A percentile compares a stretch with the other conserved stretches of the same genome.
phyloP scores from a whole-genome alignment of 2,329 filamentous ascomycete species.

The Ceratocystis eucalypticola region DNA sequence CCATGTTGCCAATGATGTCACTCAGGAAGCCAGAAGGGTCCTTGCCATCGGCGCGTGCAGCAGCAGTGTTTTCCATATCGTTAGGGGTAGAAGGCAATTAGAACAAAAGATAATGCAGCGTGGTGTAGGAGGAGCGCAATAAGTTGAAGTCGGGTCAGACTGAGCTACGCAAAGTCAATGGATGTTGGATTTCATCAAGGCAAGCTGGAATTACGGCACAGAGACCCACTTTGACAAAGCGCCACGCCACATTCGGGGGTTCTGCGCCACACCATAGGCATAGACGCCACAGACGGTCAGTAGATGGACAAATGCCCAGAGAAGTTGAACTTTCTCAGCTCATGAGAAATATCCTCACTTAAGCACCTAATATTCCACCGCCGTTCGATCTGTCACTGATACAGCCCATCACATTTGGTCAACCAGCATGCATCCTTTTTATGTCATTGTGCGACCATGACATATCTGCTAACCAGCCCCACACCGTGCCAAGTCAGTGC shows the following conservation, averaged over 20 bases:
- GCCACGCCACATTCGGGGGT: not conserved
- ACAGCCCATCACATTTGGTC: not conserved
- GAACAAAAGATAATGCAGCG: not conserved
- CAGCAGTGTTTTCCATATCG: slow-evolving; percentile 59
- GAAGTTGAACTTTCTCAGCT: not conserved
- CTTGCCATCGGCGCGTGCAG: slow-evolving; percentile 56
- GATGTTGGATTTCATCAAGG: not conserved
- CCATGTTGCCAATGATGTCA: slow-evolving; percentile 86
- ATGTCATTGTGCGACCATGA: not conserved
- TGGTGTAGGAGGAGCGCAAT: not conserved
- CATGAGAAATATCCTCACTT: too few species aligned
- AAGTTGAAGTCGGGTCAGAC: not conserved
- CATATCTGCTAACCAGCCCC: not conserved
- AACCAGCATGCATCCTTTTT: not conserved
- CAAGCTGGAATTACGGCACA: not conserved
- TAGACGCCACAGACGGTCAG: not conserved
- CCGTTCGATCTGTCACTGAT: not conserved
- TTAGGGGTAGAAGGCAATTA: not conserved
- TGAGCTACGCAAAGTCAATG: not conserved
- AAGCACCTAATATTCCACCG: not conserved
- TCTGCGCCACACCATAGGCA: not conserved
- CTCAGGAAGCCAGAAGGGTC: slow-evolving; percentile 88
- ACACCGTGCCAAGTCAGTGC: slow-evolving; percentile 5
- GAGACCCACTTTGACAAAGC: slow-evolving; percentile 2
- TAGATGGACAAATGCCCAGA: not conserved